Evolutionary conservation across 176 grass and related monocot genomes (phyloP), one percentile per base, ranked within the genome.

Genomic region (Eragrostis curvula): DNA sequence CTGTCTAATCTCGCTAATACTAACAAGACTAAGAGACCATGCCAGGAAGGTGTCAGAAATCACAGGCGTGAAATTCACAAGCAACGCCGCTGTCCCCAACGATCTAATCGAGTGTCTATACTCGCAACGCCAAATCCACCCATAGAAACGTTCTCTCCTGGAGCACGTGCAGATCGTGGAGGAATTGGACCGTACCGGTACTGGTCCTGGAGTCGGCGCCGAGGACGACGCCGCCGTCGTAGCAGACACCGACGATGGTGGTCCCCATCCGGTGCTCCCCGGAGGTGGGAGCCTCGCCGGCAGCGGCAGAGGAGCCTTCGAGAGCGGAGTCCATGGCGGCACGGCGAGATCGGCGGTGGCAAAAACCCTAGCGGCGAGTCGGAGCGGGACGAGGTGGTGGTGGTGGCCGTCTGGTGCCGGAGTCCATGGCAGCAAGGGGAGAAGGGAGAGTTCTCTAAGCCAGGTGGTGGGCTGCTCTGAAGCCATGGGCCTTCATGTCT

Each of bases 181-280:
- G 25, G 62, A 51, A 9, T 6, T 32, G 47, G 77, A 12, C 12
- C 39, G 44, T 40, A 99, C 96, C 93, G 2, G 93, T 99, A 87
- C 93, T 99, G 71, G 96, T 99, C 63, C 96, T 90, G 66, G 93
- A 99, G 70, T 99, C 93, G 30, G 96, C 96, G 23, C 87, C 96
- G 73, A 99, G 96, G 50, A 99, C 12, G 44, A 93, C 87, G 64
- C 91, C 91, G 13, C 91, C 96, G 43, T 89, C 68, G 91, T 99
- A 99, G 75, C 86, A 90, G 61, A 99, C 87, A 5, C 93, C 93
- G 62, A 99, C 85, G 80, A 99, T 99, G 87, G 87, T 93, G 72
- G 96, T 93, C 6, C 93, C 93, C 89, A 88, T 99, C 25, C 79
- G 86, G 68, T 93, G 82, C 84, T 90, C 84, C 67, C 84, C 84